These are phyloP conservation scores for Aspergillus nanangensis DNA, from an alignment of 495 filamentous ascomycete genomes.

Conservation along the genomic window DNA sequence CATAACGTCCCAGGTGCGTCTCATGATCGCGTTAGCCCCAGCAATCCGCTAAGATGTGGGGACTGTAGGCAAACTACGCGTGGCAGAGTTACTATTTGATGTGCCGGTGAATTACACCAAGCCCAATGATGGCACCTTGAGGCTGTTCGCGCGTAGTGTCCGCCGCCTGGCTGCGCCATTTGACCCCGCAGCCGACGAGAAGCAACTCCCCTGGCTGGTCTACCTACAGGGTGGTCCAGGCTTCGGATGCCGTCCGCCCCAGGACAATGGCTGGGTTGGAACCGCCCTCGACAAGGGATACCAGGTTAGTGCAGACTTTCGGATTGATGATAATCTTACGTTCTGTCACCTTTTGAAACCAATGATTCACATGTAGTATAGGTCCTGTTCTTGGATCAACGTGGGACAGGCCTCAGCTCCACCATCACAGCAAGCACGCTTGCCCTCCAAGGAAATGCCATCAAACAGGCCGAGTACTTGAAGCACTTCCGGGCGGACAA, in stretches of 20 bases:
- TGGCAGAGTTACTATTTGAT: conserved; percentile 81
- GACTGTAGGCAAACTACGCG: conserved; percentile 60
- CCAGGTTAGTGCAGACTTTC: conserved; percentile 31
- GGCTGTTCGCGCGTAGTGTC: conserved; percentile 73
- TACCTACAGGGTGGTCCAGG: conserved; percentile 78
- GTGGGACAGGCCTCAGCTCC: conserved; percentile 81
- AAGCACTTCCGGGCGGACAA: conserved; percentile 86
- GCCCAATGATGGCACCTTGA: conserved; percentile 56
- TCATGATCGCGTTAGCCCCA: too few relatives aligned
- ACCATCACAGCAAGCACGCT: conserved; percentile 70
- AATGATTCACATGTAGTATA: conserved; percentile 25
- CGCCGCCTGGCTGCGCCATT: conserved; percentile 59
- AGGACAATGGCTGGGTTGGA: conserved; percentile 61
- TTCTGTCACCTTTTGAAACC: not conserved
- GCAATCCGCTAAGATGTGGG: conserved; percentile 5
- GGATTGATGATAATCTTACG: not conserved
- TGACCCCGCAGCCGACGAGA: conserved; percentile 44
- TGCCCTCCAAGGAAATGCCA: conserved; percentile 55
- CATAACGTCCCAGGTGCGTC: conserved; percentile 42
- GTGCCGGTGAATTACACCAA: conserved; percentile 72
- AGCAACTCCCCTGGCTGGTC: conserved; percentile 57
- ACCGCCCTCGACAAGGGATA: conserved; percentile 77
- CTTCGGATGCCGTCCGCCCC: conserved; percentile 66
- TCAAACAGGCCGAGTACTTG: conserved; percentile 72
- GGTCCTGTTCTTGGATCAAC: conserved; percentile 80